These are phyloP conservation scores for Keqinozyma sinolaborantium DNA, from an alignment of 1,139 yeast genomes.

Conservation along the genomic window DNA sequence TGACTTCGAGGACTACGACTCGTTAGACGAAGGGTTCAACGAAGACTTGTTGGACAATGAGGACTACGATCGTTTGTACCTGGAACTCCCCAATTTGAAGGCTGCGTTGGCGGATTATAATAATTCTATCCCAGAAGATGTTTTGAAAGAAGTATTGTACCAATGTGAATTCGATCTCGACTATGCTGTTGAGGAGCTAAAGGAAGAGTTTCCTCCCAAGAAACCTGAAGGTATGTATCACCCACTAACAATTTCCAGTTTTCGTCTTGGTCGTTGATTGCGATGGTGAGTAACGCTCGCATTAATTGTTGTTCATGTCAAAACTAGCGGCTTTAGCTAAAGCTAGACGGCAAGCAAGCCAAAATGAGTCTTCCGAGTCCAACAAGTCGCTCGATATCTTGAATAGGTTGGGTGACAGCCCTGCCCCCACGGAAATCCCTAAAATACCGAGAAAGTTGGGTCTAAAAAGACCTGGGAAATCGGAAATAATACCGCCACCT, in stretches of 20 bases:
- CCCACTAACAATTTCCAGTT: neutral
- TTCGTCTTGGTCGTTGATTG: neutral
- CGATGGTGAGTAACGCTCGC: slow-evolving; percentile 1
- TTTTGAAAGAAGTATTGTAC: slow-evolving; percentile 59
- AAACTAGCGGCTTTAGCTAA: slow-evolving; percentile 50
- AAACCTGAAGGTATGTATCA: slow-evolving; percentile 42
- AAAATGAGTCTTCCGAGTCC: slow-evolving; percentile 2
- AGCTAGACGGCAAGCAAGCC: slow-evolving; percentile 22
- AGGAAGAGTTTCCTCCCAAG: slow-evolving; percentile 27
- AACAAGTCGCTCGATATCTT: slow-evolving; percentile 20
- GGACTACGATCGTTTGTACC: slow-evolving; percentile 41
- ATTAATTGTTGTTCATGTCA: slow-evolving; percentile 9
- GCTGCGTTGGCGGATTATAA: slow-evolving; percentile 31
- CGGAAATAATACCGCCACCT: neutral
- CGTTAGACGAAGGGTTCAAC: slow-evolving; percentile 14
- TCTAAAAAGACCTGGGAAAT: neutral
- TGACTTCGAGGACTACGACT: slow-evolving; percentile 6
- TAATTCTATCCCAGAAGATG: slow-evolving; percentile 47
- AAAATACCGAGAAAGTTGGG: neutral
- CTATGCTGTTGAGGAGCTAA: slow-evolving; percentile 51
- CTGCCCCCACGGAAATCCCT: neutral
- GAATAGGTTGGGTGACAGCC: slow-evolving; percentile 10
- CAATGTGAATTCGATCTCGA: slow-evolving; percentile 56
- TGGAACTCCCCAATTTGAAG: slow-evolving; percentile 38
- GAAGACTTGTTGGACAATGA: slow-evolving; percentile 20